Conservation (phyloP, 2,329 filamentous ascomycete species). For the Hypomyces rosellus region DNA sequence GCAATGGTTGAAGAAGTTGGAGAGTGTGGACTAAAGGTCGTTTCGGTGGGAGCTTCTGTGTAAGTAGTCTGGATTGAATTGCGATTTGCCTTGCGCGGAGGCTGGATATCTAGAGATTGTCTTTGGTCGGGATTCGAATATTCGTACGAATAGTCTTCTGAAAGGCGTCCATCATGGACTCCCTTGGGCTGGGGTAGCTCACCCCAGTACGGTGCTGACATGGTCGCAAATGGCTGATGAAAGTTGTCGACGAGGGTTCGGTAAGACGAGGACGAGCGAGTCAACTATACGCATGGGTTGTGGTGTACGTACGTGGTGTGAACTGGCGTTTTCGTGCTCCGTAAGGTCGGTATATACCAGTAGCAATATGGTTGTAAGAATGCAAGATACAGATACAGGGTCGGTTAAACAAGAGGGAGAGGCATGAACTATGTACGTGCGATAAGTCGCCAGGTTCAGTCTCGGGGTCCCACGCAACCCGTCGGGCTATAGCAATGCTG, state of each 20-base stretch:
- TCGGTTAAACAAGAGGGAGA: background rate
- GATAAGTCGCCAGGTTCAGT: background rate
- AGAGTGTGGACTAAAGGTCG: constrained; percentile 52
- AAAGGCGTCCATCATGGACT: constrained; percentile 31
- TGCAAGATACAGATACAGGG: background rate
- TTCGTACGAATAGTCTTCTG: constrained; percentile 21
- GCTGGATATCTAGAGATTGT: constrained; percentile 30
- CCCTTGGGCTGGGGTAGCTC: constrained; percentile 46
- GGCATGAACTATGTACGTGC: background rate
- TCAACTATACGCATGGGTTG: background rate
- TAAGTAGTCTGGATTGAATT: constrained; percentile 49
- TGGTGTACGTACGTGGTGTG: background rate
- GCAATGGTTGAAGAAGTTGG: constrained; percentile 46
- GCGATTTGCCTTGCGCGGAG: constrained; percentile 42
- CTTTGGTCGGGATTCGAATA: constrained; percentile 25
- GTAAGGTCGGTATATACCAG: background rate
- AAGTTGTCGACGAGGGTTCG: background rate
- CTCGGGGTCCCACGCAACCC: background rate
- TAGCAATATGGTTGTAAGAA: too few species aligned
- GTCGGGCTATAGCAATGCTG: background rate
- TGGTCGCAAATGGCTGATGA: constrained; percentile 20
- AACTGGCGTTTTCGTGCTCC: background rate
- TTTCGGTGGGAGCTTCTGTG: constrained; percentile 51
- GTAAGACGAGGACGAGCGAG: background rate
- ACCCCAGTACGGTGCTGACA: constrained; percentile 53